Conservation (phyloP, 2,329 filamentous ascomycete species). For the Alternaria sp. region DNA sequence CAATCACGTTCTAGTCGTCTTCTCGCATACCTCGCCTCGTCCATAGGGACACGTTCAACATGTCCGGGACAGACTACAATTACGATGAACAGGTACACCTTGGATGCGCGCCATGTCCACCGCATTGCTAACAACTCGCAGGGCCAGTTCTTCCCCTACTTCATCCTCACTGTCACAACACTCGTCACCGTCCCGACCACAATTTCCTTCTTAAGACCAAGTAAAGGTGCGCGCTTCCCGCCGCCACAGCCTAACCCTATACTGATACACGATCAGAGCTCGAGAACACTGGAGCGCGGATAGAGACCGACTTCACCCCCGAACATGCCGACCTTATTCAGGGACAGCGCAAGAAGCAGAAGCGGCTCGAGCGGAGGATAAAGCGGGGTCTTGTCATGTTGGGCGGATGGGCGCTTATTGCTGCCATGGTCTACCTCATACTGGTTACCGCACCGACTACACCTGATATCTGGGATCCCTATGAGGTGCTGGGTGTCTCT, state of each 20-base stretch:
- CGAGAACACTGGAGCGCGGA: conserved; percentile 81
- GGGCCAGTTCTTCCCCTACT: conserved; percentile 99
- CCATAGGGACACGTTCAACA: conserved; percentile 39
- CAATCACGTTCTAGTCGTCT: conserved; percentile 29
- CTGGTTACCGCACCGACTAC: conserved; percentile 74
- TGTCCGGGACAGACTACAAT: conserved; percentile 80
- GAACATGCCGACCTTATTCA: conserved; percentile 85
- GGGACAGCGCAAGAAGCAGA: conserved; percentile 81
- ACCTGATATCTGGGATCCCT: conserved; percentile 92
- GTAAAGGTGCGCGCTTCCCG: conserved; percentile 63
- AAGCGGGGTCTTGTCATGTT: conserved; percentile 82
- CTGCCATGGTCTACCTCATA: conserved; percentile 91
- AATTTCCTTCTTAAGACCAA: conserved; percentile 83
- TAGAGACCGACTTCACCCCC: conserved; percentile 81
- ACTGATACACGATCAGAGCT: conserved; percentile 61
- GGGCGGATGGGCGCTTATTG: conserved; percentile 83
- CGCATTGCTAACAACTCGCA: conserved; percentile 50
- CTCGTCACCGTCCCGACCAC: conserved; percentile 90
- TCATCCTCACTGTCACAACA: conserved; percentile 88
- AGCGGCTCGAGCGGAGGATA: conserved; percentile 85
- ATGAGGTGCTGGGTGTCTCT: conserved; percentile 88
- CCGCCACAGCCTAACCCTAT: conserved; percentile 5
- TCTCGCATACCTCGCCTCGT: conserved; percentile 26
- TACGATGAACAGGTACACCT: conserved; percentile 86
- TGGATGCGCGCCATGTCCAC: conserved; percentile 5